Conservation (phyloP, 208 protist species). For the Entamoeba moshkovskii region DNA sequence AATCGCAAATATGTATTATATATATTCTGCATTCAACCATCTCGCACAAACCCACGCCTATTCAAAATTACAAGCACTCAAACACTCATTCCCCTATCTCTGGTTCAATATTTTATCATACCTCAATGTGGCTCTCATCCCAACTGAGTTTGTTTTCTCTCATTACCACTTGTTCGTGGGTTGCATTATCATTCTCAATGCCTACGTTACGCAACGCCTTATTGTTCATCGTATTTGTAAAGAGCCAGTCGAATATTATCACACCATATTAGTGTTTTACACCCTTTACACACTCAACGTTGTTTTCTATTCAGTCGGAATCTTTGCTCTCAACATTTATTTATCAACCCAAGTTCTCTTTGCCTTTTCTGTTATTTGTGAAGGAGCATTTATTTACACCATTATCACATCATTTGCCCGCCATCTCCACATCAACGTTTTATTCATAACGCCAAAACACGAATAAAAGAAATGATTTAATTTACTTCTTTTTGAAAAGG, state of each 20-base stretch:
- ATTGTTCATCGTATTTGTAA: background rate
- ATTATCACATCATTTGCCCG: background rate
- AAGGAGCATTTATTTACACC: background rate
- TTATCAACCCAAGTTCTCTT: background rate
- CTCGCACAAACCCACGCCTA: background rate
- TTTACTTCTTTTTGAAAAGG: background rate
- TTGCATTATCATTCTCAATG: background rate
- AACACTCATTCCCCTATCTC: background rate
- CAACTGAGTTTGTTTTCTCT: background rate
- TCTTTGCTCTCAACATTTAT: background rate
- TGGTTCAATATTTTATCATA: background rate
- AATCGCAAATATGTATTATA: background rate
- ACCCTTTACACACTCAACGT: background rate
- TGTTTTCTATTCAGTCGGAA: background rate
- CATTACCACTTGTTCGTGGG: background rate
- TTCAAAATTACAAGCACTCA: background rate
- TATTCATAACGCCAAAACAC: background rate
- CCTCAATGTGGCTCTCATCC: background rate
- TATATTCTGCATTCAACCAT: background rate
- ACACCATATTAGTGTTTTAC: background rate
- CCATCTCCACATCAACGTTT: background rate
- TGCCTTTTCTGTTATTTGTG: background rate
- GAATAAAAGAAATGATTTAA: background rate
- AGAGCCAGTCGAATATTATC: background rate
- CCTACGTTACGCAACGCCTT: background rate